Evolutionary conservation across 305 asterid genomes (phyloP), one percentile per base, ranked within the genome.

Genomic region (Caryopteris hybrid): DNA sequence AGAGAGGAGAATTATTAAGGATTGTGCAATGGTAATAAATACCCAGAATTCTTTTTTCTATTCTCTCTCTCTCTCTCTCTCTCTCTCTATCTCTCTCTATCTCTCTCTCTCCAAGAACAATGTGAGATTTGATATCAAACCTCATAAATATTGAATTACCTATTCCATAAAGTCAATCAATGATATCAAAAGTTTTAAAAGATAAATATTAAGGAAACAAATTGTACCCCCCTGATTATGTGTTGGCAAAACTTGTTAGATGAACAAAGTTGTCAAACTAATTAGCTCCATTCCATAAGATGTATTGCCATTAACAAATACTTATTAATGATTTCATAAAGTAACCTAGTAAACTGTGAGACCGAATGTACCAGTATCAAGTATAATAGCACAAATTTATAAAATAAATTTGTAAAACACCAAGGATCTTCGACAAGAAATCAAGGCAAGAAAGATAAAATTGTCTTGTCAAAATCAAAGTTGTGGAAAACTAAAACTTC

Each of bases 341-440:
- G 42, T 70, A 17, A 25, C 17, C 46, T 12, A 45, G 17, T 20
- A n/a, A 45, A 46, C 20, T 53, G 18, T 1, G 29, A 41, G 17
- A 58, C 33, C 62, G 18, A 53, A 65, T 33, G 47, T 34, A 39
- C 58, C 39, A 54, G 25, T 4, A n/a, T 7, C 34, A 61, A 56
- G 25, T 56, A 31, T 8, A 63, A 20, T 43, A 61, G 66, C 23
- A 42, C 7, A 67, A 31, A 22, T 43, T 68, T 45, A 57, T 20
- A 31, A 50, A 29, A 68, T 34, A 29, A 57, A n/a, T 8, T 33
- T 27, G n/a, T 36, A 27, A 27, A 71, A 50, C 14, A 53, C 48
- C 70, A 38, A 27, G 27, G 58, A 58, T 39, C 31, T 64, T 58
- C 33, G 73, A 64, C 69, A 47, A 42, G 61, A 68, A 51, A 72